phyloP scores from a whole-genome alignment of 2,329 filamentous ascomycete species.

The Cytospora paraplurivora region DNA sequence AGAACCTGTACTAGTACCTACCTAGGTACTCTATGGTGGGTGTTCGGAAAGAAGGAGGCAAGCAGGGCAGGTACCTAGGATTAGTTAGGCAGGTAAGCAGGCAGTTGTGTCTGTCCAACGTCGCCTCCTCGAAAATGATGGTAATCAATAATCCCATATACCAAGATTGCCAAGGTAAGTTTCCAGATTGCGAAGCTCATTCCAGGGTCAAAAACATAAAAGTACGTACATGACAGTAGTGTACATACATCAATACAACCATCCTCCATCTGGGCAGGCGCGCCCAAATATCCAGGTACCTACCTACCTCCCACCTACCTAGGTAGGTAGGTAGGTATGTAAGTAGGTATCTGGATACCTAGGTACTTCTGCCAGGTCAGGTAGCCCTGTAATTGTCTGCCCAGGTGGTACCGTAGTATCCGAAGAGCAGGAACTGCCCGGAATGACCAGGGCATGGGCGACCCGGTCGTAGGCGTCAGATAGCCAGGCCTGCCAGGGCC shows the following conservation, averaged over 20 bases:
- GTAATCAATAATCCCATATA: not conserved
- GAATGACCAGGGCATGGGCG: conserved; percentile 4
- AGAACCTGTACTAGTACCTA: no score
- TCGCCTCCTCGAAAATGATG: not conserved
- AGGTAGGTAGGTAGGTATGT: not conserved
- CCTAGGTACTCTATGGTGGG: no score
- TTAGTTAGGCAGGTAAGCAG: not conserved
- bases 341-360: not conserved
- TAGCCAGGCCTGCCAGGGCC: conserved; percentile 6
- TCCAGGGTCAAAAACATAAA: not conserved
- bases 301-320: not conserved
- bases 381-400: no score
- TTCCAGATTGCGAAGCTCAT: not conserved
- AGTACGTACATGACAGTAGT: no score
- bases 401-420: not conserved
- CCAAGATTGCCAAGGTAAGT: not conserved
- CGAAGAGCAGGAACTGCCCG: conserved; percentile 6
- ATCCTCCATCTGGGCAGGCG: not conserved
- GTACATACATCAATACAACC: not conserved
- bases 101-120: not conserved
- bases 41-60: no score
- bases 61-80: not conserved
- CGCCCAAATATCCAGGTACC: not conserved
- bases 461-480: conserved; percentile 6
- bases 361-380: not conserved